Conservation (phyloP, 2,329 filamentous ascomycete species). For the Emmonsiellopsis sp. region DNA sequence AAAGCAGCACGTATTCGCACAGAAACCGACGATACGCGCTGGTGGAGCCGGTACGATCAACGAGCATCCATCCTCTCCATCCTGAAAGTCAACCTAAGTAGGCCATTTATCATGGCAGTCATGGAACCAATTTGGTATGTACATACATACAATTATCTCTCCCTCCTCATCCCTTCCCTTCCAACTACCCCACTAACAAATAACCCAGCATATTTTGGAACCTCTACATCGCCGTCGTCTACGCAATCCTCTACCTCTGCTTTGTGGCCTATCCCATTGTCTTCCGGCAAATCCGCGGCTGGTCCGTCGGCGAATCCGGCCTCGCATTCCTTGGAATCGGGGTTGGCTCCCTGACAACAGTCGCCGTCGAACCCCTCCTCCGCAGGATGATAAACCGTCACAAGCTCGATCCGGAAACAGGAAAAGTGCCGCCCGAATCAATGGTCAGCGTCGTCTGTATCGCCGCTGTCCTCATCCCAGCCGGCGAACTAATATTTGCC, state of each 20-base stretch:
- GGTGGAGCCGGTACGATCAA: conserved; percentile 74
- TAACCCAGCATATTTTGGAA: conserved; percentile 59
- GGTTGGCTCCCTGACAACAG: conserved; percentile 45
- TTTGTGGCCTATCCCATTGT: conserved; percentile 87
- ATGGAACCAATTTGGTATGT: conserved; percentile 73
- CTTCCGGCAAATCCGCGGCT: conserved; percentile 65
- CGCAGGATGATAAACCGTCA: conserved; percentile 70
- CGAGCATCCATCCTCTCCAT: conserved; percentile 55
- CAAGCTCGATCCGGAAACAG: conserved; percentile 63
- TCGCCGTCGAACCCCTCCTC: conserved; percentile 55
- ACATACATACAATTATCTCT: conserved; percentile 11
- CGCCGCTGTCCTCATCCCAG: conserved; percentile 61
- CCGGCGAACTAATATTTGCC: conserved; percentile 76
- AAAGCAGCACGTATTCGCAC: conserved; percentile 57
- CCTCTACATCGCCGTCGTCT: conserved; percentile 63
- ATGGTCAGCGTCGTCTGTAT: conserved; percentile 73
- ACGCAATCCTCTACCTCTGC: conserved; percentile 79
- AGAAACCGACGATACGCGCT: conserved; percentile 60
- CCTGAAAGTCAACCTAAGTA: conserved; percentile 63
- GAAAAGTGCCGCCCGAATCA: conserved; percentile 65
- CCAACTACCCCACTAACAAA: background rate
- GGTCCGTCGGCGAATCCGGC: conserved; percentile 63
- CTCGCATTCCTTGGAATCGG: conserved; percentile 69
- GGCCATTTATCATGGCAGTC: conserved; percentile 67
- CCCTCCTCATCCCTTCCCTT: background rate